phyloP scores from a whole-genome alignment of 2,329 filamentous ascomycete genomes.

The Aspergillus jensenii region DNA sequence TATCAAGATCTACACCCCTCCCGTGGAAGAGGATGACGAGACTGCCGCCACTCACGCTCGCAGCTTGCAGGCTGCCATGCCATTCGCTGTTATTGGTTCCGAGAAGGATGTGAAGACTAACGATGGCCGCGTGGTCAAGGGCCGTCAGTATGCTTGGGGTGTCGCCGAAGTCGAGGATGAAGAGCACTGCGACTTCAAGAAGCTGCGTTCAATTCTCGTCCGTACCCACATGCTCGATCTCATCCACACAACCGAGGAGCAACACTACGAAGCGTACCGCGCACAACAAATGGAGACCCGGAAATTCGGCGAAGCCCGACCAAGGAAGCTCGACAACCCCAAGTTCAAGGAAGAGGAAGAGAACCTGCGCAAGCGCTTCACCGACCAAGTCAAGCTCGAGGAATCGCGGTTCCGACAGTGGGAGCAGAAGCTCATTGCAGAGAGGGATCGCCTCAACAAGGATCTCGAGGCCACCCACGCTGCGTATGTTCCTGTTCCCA shows the following conservation, averaged over 20 bases:
- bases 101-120: constrained; percentile 98
- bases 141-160: constrained; percentile 98
- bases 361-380: constrained; percentile 96
- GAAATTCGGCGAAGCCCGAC: constrained; percentile 97
- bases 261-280: constrained; percentile 98
- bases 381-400: constrained; percentile 99
- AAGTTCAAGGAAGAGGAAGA: constrained; percentile 99
- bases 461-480: constrained; percentile 97
- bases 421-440: constrained; percentile 99
- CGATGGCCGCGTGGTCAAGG: constrained; percentile 96
- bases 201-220: constrained; percentile 97
- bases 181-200: constrained; percentile 99
- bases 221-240: constrained; percentile 99
- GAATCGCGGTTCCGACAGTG: constrained; percentile 98
- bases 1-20: constrained; percentile 99
- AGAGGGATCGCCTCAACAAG: constrained; percentile 99
- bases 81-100: constrained; percentile 96
- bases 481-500: constrained; percentile 46
- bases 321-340: constrained; percentile 98
- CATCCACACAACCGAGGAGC: constrained; percentile 98
- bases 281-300: constrained; percentile 99
- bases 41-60: constrained; percentile 92
- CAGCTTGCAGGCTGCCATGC: constrained; percentile 94
- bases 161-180: constrained; percentile 99
- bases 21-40: constrained; percentile 97